Evolutionary conservation across 352 stramenopile species (phyloP).

Genomic region (Pythium biforme): DNA sequence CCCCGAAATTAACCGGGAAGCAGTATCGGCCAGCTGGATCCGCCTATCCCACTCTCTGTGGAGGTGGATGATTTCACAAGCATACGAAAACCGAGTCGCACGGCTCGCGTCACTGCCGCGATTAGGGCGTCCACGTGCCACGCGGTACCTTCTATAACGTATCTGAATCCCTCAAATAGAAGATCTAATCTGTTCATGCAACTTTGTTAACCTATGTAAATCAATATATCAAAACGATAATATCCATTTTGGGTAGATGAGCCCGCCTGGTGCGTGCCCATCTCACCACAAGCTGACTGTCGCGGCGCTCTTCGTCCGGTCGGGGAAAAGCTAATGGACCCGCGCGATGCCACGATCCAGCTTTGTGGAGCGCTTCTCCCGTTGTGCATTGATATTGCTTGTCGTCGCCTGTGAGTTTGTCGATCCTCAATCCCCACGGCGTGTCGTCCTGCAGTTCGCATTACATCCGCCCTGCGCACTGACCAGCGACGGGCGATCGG

Average conservation of each 20-base stretch:
- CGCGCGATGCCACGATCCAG: background rate
- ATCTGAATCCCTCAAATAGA: background rate
- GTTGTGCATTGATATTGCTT: no score
- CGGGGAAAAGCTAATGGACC: background rate
- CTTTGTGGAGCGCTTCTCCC: no score
- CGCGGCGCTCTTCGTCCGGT: background rate
- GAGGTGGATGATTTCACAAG: background rate
- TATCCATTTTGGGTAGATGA: conserved; percentile 18
- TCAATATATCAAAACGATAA: conserved; percentile 9
- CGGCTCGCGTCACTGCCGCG: conserved; percentile 1
- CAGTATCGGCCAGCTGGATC: background rate
- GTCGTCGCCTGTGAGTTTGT: no score
- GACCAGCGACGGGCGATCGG: no score
- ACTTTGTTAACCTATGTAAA: background rate
- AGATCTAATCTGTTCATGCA: background rate
- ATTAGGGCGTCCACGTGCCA: background rate
- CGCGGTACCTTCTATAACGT: background rate
- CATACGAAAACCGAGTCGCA: conserved; percentile 2
- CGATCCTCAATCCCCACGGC: no score
- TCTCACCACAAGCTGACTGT: conserved; percentile 17
- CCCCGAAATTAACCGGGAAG: background rate
- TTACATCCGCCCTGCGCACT: no score
- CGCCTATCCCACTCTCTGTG: conserved; percentile 1
- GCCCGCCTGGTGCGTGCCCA: conserved; percentile 5
- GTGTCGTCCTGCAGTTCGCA: no score